A percentile compares a stretch with the other conserved stretches of the same genome.
Conservation (phyloP, 2,329 filamentous ascomycete species). For the Aspergillus sp. region DNA sequence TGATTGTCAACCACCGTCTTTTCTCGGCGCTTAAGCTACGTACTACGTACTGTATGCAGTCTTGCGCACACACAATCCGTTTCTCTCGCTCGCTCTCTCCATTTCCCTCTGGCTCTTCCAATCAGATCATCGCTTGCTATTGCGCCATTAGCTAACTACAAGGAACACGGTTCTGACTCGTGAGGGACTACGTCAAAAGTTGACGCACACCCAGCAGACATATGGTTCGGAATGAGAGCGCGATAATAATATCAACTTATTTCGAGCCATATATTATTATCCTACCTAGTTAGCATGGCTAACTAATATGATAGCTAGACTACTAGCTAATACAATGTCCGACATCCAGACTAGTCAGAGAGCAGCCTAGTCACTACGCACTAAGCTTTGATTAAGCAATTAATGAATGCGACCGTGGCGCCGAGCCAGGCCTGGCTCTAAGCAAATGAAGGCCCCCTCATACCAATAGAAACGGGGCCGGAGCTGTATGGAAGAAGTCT, state of each 20-base stretch:
- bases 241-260: neutral
- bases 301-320: neutral
- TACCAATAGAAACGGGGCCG: neutral
- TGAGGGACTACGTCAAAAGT: neutral
- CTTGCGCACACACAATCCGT: neutral
- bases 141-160: neutral
- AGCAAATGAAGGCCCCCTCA: neutral
- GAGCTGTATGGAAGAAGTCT: neutral
- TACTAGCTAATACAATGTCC: no score
- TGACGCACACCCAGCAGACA: neutral
- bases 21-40: neutral
- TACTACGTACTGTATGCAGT: neutral
- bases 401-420: constrained; percentile 17
- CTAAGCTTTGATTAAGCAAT: constrained; percentile 27
- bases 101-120: neutral
- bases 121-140: neutral
- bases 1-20: neutral
- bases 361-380: constrained; percentile 1
- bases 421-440: constrained; percentile 6
- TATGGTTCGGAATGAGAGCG: neutral
- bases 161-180: neutral
- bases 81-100: no score
- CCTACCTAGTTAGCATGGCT: no score
- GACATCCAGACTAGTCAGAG: neutral
- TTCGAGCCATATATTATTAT: neutral